Evolutionary conservation across 257 asterid genomes (phyloP).

Genomic region (Haberlea rhodopensis): DNA sequence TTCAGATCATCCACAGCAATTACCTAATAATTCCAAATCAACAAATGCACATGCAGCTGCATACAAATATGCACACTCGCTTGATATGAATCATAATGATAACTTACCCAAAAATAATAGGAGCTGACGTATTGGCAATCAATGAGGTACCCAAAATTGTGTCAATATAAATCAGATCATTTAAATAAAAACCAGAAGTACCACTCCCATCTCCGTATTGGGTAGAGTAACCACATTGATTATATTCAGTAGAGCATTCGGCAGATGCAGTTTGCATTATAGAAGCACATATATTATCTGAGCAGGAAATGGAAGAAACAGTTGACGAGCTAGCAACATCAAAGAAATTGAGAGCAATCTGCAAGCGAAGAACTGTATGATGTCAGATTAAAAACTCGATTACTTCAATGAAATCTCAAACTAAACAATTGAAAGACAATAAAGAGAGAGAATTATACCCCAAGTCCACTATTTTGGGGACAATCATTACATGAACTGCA

Average conservation of each 20-base stretch:
- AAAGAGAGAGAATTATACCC: slow-evolving; percentile 34
- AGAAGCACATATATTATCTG: slow-evolving; percentile 64
- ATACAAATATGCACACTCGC: neutral
- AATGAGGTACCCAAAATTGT: slow-evolving; percentile 59
- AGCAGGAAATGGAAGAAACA: slow-evolving; percentile 60
- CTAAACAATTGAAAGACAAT: slow-evolving; percentile 10
- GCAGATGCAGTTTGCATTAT: slow-evolving; percentile 53
- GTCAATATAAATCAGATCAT: slow-evolving; percentile 75
- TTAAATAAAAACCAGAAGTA: slow-evolving; percentile 69
- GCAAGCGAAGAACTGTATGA: slow-evolving; percentile 23
- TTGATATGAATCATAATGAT: neutral
- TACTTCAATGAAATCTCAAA: neutral
- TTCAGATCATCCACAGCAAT: neutral
- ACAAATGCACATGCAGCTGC: neutral
- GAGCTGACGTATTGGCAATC: slow-evolving; percentile 75
- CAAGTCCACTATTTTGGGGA: slow-evolving; percentile 56
- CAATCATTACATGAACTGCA: slow-evolving; percentile 60
- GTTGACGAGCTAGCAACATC: slow-evolving; percentile 65
- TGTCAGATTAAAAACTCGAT: slow-evolving; percentile 20
- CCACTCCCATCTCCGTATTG: slow-evolving; percentile 91
- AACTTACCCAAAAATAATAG: slow-evolving; percentile 80
- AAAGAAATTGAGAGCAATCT: slow-evolving; percentile 76
- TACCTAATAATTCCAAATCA: neutral
- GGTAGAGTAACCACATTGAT: slow-evolving; percentile 66
- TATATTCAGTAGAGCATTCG: slow-evolving; percentile 58